A percentile compares a stretch with the other conserved stretches of the same genome.
These are phyloP conservation scores for Penstemon barbatus DNA, from an alignment of 257 asterid species.

Conservation along the genomic window DNA sequence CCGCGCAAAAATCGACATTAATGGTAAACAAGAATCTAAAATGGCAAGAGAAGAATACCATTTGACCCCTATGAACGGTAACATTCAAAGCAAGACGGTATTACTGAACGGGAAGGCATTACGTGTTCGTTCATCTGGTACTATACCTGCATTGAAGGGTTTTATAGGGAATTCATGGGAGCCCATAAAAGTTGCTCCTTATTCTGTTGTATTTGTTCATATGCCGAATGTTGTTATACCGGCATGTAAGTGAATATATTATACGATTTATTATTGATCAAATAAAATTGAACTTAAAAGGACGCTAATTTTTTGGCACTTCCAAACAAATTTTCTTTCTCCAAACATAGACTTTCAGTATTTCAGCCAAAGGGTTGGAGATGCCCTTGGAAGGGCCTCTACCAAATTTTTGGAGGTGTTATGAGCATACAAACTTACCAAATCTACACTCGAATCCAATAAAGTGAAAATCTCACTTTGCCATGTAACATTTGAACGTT, in stretches of 20 bases:
- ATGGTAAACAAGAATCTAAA: constrained; percentile 19
- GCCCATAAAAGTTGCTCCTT: constrained; percentile 49
- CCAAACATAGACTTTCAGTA: too few species aligned
- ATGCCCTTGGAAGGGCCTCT: too few species aligned
- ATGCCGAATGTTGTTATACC: constrained; percentile 39
- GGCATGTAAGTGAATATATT: constrained; percentile 38
- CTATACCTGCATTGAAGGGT: constrained; percentile 52
- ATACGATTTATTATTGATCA: too few species aligned
- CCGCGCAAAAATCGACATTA: constrained; percentile 30
- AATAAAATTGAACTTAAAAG: too few species aligned
- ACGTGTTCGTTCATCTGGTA: constrained; percentile 40
- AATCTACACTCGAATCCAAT: too few species aligned
- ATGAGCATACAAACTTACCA: too few species aligned
- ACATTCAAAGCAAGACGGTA: constrained; percentile 56
- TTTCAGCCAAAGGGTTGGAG: too few species aligned
- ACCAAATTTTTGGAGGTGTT: too few species aligned
- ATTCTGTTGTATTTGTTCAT: constrained; percentile 62
- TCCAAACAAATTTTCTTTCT: too few species aligned
- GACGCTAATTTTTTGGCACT: too few species aligned
- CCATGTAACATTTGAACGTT: too few species aligned
- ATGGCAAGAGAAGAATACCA: constrained; percentile 59
- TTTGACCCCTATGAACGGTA: constrained; percentile 50
- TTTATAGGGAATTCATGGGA: constrained; percentile 38
- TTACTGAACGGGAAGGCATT: constrained; percentile 56
- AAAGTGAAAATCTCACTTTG: too few species aligned